phyloP scores from a whole-genome alignment of 2,329 filamentous ascomycete genomes.

The Zymoseptoria tritici region DNA sequence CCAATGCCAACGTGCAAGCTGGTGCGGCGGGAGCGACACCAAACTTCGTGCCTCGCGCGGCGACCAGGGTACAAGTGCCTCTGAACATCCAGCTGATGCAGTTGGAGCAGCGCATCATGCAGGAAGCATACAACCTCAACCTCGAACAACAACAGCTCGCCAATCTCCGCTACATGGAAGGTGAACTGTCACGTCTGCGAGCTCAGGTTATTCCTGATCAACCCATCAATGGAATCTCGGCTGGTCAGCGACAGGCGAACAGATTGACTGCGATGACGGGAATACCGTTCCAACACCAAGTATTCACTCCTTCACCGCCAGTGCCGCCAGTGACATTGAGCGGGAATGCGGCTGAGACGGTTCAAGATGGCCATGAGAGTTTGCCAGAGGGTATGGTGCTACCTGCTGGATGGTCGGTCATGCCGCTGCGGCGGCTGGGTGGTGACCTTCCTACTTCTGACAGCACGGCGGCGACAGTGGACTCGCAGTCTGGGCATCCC shows the following conservation, averaged over 20 bases:
- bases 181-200: slow-evolving; percentile 60
- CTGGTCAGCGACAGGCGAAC: slow-evolving; percentile 11
- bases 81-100: slow-evolving; percentile 56
- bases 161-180: slow-evolving; percentile 58
- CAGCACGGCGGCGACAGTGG: not conserved
- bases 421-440: slow-evolving; percentile 35
- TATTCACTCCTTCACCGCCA: slow-evolving; percentile 4
- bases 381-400: slow-evolving; percentile 46
- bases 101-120: slow-evolving; percentile 61
- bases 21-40: slow-evolving; percentile 4
- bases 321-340: slow-evolving; percentile 6
- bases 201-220: slow-evolving; percentile 25
- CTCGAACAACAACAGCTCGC: slow-evolving; percentile 60
- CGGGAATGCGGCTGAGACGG: slow-evolving; percentile 23
- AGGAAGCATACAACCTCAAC: slow-evolving; percentile 58
- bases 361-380: slow-evolving; percentile 38
- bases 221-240: slow-evolving; percentile 13
- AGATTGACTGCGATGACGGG: slow-evolving; percentile 1
- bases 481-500: not conserved
- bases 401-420: slow-evolving; percentile 46
- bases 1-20: slow-evolving; percentile 14
- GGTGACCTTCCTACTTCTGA: not conserved
- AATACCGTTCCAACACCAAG: slow-evolving; percentile 3
- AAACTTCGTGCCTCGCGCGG: not conserved
- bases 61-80: slow-evolving; percentile 23